Evolutionary conservation across 352 stramenopile species (phyloP), one percentile per base, ranked within the genome.

Genomic region (Albugo candida): DNA sequence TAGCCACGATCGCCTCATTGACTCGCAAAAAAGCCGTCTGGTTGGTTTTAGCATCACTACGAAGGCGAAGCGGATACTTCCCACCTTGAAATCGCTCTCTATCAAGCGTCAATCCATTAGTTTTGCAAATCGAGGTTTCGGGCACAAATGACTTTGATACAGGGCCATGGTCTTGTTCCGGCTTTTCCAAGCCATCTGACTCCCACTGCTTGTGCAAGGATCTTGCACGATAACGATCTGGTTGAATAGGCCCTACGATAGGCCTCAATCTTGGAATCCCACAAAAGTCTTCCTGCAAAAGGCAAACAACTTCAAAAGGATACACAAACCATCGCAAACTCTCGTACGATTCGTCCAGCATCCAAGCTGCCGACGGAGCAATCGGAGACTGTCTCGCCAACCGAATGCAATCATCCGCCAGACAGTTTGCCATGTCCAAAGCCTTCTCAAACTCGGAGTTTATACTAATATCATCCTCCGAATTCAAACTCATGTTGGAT

Each of bases 241-340:
- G 63, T 52, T 66, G 57, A 18, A 60, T 43, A 2, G 58, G 58
- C 20, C 53, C 58, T 6, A 13, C 11, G 20, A 54, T 52, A 20
- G 1, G 13, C 24, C 24, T 31, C 24, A 31, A 31, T 10, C 3
- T 8, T 10, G 24, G 24, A 31, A 8, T 31, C 24, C 8, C 24
- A 8, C 24, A 31, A 31, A 10, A 3, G 13, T 51, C 37, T 5
- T 36, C n/a, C 18, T 47, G 54, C 35, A 67, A 45, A 1, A 47
- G 47, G n/a, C 44, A 43, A 6, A 46, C 40, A 11, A 63, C 73
- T 53, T 89, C 73, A 0, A 65, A 67, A 27, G 76, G 73, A 45
- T 83, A 81, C 13, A 72, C 65, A 35, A 83, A 86, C 73, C 73
- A 89, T 34, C 76, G 69, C 13, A 89, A 58, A 19, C 58, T 56